These are phyloP conservation scores for Coemansia sp. DNA, from an alignment of 192 early-diverging fungal species.

Conservation along the genomic window DNA sequence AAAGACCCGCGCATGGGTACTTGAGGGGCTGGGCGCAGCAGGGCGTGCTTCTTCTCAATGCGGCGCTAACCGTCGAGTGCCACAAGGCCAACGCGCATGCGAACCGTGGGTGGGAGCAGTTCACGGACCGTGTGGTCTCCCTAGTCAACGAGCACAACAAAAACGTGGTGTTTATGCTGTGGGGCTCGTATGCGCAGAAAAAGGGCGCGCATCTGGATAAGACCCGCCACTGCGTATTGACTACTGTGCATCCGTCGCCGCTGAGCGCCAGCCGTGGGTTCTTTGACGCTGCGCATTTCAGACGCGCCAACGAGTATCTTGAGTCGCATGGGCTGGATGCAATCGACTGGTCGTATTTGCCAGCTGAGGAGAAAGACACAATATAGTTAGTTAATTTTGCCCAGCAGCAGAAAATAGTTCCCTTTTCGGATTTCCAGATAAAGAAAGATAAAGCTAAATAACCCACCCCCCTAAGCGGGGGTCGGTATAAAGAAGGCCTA, in stretches of 20 bases:
- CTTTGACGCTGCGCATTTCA: slow-evolving; percentile 84
- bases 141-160: slow-evolving; percentile 62
- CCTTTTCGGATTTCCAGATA: not conserved
- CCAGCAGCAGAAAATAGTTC: not conserved
- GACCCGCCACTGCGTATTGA: slow-evolving; percentile 80
- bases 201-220: slow-evolving; percentile 73
- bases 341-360: slow-evolving; percentile 41
- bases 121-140: slow-evolving; percentile 82
- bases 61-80: slow-evolving; percentile 80
- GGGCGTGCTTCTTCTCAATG: slow-evolving; percentile 89
- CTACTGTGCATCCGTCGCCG: slow-evolving; percentile 88
- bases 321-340: slow-evolving; percentile 20
- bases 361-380: slow-evolving; percentile 7
- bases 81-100: slow-evolving; percentile 81
- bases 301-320: slow-evolving; percentile 85
- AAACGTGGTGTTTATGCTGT: slow-evolving; percentile 89
- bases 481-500: not conserved
- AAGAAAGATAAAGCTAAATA: no score
- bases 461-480: no score
- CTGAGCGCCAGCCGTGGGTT: slow-evolving; percentile 84
- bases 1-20: slow-evolving; percentile 72
- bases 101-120: slow-evolving; percentile 78
- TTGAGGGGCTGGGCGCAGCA: slow-evolving; percentile 79
- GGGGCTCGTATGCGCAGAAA: slow-evolving; percentile 89
- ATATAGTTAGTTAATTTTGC: not conserved